Evolutionary conservation across 805 yeast genomes (phyloP), one percentile per base, ranked within the genome.

Genomic region (Spathaspora arborariae): DNA sequence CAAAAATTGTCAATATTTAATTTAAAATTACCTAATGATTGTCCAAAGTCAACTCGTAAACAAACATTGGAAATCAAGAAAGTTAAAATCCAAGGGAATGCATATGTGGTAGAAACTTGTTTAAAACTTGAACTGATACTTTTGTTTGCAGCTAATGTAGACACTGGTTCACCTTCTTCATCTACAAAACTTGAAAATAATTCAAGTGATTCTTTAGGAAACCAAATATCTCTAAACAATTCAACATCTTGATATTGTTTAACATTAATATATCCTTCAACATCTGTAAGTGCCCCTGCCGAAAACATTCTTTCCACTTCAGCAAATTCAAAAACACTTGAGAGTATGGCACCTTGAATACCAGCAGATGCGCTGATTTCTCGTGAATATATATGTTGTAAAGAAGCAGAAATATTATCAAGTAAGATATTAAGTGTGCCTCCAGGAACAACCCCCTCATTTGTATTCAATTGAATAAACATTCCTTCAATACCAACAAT

Each of bases 351-450:
- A 38, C 74, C 69, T 15, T 79, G 72, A 19, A 71, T 60, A 4
- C 49, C 50, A 22, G 88, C 62, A 2, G 86, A 82, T 0, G 95
- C 96, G 70, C 96, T 89, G 0, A 85, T 77, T 51, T 89, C 96
- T 51, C 96, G 79, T 0, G 98, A 92, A 59, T 88, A 94, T 13
- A 88, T 82, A 63, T 94, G 99, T 57, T 89, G 96, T 30, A 94
- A 67, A 0, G 91, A 82, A 0, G 92, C 86, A 18, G 78, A 72
- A 3, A 89, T 63, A 2, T 79, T 73, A n/a, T 74, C 72, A 15
- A 89, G 51, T 13, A 75, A 71, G 2, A 82, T 59, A 0, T 81
- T 60, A 3, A 78, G 61, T 2, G 77, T 63, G 9, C 81, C 48
- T 2, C 58, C 52, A 3, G 68, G 55, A 2, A 75, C 70, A 1